phyloP scores from a whole-genome alignment of 2,329 filamentous ascomycete genomes.

The Pseudocercospora pini-densiflorae region DNA sequence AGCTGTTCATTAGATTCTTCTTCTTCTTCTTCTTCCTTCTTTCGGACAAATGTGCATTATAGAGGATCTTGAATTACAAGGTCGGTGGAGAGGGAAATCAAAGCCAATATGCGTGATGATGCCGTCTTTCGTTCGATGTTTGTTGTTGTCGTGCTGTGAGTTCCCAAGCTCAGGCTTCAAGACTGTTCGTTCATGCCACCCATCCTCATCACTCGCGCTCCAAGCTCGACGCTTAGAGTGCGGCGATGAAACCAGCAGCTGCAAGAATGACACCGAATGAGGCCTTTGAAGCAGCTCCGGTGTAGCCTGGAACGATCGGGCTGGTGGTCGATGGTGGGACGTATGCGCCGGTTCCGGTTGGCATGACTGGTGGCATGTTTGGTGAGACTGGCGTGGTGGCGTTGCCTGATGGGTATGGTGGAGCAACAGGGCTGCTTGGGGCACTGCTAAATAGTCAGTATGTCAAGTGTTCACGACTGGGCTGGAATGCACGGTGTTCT shows the following conservation, averaged over 20 bases:
- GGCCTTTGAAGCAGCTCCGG: conserved; percentile 29
- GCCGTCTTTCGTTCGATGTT: conserved; percentile 4
- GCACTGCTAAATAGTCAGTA: conserved; percentile 14
- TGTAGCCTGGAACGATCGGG: conserved; percentile 25
- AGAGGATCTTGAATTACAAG: conserved; percentile 11
- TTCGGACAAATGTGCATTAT: conserved; percentile 4
- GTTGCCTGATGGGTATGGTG: conserved; percentile 12
- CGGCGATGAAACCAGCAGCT: conserved; percentile 30
- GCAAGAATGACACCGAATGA: conserved; percentile 28
- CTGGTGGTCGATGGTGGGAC: conserved; percentile 18
- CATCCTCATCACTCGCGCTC: conserved; percentile 2
- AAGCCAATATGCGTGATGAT: conserved; percentile 7
- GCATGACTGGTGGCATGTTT: conserved; percentile 12
- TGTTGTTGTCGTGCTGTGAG: conserved; percentile 12
- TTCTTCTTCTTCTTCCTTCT: background rate
- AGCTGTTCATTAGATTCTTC: conserved; percentile 9
- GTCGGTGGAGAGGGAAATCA: background rate
- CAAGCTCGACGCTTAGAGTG: conserved; percentile 25
- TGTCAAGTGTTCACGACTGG: background rate
- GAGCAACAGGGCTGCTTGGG: conserved; percentile 13
- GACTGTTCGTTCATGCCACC: conserved; percentile 12
- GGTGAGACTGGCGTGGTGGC: conserved; percentile 8
- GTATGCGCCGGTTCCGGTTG: conserved; percentile 21
- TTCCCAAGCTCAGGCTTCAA: conserved; percentile 9
- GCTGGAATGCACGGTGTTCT: conserved; percentile 10